Base-by-base conservation (phyloP, 2,329 filamentous ascomycete species). In the Pseudogymnoascus sp. region DNA sequence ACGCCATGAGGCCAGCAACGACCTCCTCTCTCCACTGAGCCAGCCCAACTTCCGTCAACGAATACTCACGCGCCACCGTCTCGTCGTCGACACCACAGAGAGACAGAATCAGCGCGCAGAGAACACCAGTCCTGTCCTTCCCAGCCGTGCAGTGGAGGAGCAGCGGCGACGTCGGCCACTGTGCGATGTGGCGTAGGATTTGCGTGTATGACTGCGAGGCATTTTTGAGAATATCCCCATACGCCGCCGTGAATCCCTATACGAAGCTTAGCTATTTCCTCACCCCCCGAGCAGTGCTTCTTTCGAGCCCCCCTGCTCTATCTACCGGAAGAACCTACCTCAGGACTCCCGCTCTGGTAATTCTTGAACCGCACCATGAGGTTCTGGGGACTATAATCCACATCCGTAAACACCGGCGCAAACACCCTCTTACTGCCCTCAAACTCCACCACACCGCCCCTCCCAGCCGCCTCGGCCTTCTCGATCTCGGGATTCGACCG, bases 121-220 rank as follows among this genome's bases (percentile, higher is more conserved):
- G 76, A 4, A 92, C 80, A 1, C 89, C 89, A 0, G 89, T 92
- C 47, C 89, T 80, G 73, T 93, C 89, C 74, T 93, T 93, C 11
- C 89, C 89, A 0, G 87, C 88, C 0, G 88, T 89, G 74, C 89
- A 92, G 71, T 93, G 88, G 7, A 91, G 77, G 6, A 91, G 77
- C 9, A 88, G 74, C 7, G 86, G 84, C 2, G 76, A 73, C 2
- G 75, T 69, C 1, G 78, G 71, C 4, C 71, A 68, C 47, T 77
- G 69, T 9, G 70, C 66, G 9, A 75, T 68, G 23, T 74, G 70
- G 6, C 73, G 60, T 60, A 74, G 64, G 65, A 91, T 88, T 1
- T 77, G 78, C n/a, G 74, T 73, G 70, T 83, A 88, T 1, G 82
- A 78, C 7, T 78, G 74, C 0, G 80, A 79, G 0, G 78, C 87